Evolutionary conservation across 768 basidiomycete genomes (phyloP), one percentile per base, ranked within the genome.

Genomic region (Boletus rubropictus): DNA sequence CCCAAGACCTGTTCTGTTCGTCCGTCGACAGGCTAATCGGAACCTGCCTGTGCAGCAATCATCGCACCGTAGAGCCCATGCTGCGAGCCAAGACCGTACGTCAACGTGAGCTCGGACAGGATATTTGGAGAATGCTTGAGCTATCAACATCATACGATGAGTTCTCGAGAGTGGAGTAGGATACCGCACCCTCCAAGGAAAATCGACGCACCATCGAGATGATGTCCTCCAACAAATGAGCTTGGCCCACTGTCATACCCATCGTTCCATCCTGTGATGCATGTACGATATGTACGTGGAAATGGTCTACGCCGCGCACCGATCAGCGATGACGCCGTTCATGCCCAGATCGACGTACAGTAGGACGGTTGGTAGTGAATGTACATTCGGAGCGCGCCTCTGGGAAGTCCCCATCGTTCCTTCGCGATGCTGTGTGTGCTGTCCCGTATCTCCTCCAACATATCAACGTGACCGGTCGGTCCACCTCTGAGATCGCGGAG

Each of bases 281-380:
- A 56, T 93, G 86, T 22, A 91, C 89, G 42, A 95, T 84, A 56
- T 97, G 93, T 3, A 96, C 87, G 51, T 97, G 93, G 61, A 96
- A 91, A 57, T 92, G 93, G 61, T 96, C 93, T 95, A 52, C 5
- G 17, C 3, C 14, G 14, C 25, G 7, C 20, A 9, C 7, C 17
- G 18, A 28, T 53, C 17, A 48, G 42, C 18, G 9, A 18, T 20
- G 20, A n/a, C 37, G n/a, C 7, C 25, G 18, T 21, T 4, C 27
- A 12, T 28, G n/a, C 7, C 17, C 6, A 4, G 24, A 29, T 5
- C 18, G 9, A 47, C 88, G 52, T 48, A 94, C 94, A 97, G 61
- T 97, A 98, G 31, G 84, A 88, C 0, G 95, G 95, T 60, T 96
- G 94, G 63, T 99, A 99, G 63, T 99, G 96, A 12, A 98, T 69